These are phyloP conservation scores for Tylopilus sp. DNA, from an alignment of 768 basidiomycete species.

Conservation along the genomic window DNA sequence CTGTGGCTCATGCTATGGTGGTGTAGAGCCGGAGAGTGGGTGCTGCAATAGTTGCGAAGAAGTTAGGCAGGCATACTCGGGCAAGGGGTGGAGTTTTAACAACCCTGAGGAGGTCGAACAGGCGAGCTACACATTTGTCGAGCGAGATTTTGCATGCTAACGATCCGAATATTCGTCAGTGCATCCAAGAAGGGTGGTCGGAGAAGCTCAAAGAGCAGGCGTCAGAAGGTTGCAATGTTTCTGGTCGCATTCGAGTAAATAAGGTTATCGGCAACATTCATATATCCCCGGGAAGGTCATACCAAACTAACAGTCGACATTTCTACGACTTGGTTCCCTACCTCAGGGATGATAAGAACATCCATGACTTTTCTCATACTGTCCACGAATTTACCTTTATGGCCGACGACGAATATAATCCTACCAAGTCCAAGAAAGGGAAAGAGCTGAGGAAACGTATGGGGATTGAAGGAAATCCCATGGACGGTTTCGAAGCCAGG, in stretches of 20 bases:
- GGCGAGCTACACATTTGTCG: slow-evolving; percentile 42
- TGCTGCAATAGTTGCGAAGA: slow-evolving; percentile 98
- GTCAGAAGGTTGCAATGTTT: slow-evolving; percentile 91
- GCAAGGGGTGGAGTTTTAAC: slow-evolving; percentile 92
- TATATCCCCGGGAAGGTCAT: slow-evolving; percentile 92
- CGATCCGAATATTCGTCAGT: slow-evolving; percentile 46
- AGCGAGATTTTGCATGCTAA: background rate
- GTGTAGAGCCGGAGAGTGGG: slow-evolving; percentile 64
- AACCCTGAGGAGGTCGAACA: slow-evolving; percentile 92
- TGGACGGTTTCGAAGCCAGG: slow-evolving; percentile 62
- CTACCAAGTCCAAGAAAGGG: slow-evolving; percentile 58
- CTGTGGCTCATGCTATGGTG: slow-evolving; percentile 97
- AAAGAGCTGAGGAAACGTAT: slow-evolving; percentile 66
- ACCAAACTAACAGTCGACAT: slow-evolving; percentile 78
- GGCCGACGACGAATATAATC: slow-evolving; percentile 80
- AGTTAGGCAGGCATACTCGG: slow-evolving; percentile 84
- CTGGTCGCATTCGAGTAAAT: slow-evolving; percentile 90
- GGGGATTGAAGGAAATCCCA: slow-evolving; percentile 71
- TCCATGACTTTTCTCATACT: slow-evolving; percentile 90
- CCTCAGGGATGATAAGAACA: slow-evolving; percentile 80
- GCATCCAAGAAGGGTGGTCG: slow-evolving; percentile 90
- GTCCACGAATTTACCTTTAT: slow-evolving; percentile 77
- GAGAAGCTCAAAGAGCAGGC: slow-evolving; percentile 91
- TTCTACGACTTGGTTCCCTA: slow-evolving; percentile 93
- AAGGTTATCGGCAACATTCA: slow-evolving; percentile 97